Evolutionary conservation across 2,329 filamentous ascomycete genomes (phyloP).

Genomic region (Ascochyta koolunga): DNA sequence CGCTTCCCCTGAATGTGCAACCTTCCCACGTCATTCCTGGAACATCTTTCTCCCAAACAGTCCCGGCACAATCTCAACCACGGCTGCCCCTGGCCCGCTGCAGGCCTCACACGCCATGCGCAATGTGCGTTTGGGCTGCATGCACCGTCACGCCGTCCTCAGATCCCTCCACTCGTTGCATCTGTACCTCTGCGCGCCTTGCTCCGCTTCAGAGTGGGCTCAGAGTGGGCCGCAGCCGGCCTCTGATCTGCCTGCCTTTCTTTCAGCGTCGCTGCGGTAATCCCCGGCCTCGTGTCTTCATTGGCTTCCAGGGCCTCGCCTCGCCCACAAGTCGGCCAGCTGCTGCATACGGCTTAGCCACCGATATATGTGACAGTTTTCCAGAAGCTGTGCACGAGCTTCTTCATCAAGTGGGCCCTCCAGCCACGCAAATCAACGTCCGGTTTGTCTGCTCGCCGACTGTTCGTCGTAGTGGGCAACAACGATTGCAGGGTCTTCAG

Average conservation of each 20-base stretch:
- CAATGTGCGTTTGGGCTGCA: slow-evolving; percentile 21
- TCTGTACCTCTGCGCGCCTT: slow-evolving; percentile 19
- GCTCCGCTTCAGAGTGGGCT: slow-evolving; percentile 12
- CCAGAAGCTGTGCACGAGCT: slow-evolving; percentile 30
- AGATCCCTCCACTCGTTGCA: slow-evolving; percentile 21
- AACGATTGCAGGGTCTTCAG: slow-evolving; percentile 33
- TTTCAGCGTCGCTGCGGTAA: slow-evolving; percentile 10
- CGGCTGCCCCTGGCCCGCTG: slow-evolving; percentile 2
- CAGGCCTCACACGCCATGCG: slow-evolving; percentile 10
- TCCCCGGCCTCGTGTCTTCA: slow-evolving; percentile 6
- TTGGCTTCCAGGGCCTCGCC: slow-evolving; percentile 14
- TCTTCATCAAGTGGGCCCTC: slow-evolving; percentile 14
- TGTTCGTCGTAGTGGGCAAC: slow-evolving; percentile 6
- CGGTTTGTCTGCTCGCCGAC: slow-evolving; percentile 13
- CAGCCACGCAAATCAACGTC: slow-evolving; percentile 18
- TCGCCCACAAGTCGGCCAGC: slow-evolving; percentile 15
- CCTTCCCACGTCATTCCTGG: slow-evolving; percentile 7
- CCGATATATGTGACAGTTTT: slow-evolving; percentile 19
- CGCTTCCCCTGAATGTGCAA: slow-evolving; percentile 5
- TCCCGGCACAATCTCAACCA: slow-evolving; percentile 2
- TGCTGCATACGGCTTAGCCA: slow-evolving; percentile 17
- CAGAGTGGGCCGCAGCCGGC: slow-evolving; percentile 12
- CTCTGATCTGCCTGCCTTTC: slow-evolving; percentile 14
- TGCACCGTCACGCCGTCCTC: slow-evolving; percentile 26
- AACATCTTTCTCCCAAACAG: slow-evolving; percentile 11